These are phyloP conservation scores for Ustilago lituana DNA, from an alignment of 1,284 basidiomycete species.

Conservation along the genomic window DNA sequence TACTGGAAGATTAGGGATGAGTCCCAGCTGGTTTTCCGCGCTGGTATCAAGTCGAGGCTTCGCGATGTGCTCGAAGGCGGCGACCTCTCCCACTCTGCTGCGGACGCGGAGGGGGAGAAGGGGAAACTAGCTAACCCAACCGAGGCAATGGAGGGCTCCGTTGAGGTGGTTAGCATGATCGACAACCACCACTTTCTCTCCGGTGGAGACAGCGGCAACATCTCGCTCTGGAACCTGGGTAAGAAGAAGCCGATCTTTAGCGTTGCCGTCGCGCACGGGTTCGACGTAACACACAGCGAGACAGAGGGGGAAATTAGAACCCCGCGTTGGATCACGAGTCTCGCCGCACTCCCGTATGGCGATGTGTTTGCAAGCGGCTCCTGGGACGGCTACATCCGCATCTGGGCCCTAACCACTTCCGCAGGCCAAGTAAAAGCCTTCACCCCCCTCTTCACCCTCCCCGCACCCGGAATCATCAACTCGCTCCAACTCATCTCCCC, in stretches of 20 bases:
- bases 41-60: conserved; percentile 77
- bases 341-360: conserved; percentile 84
- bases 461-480: conserved; percentile 84
- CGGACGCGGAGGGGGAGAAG: conserved; percentile 47
- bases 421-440: conserved; percentile 76
- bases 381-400: conserved; percentile 83
- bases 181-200: conserved; percentile 92
- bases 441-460: conserved; percentile 74
- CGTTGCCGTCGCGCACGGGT: conserved; percentile 84
- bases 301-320: conserved; percentile 79
- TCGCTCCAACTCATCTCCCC: conserved; percentile 82
- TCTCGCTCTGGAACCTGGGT: conserved; percentile 89
- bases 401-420: conserved; percentile 84
- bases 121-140: not conserved
- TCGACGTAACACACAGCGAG: conserved; percentile 74
- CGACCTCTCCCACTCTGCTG: conserved; percentile 70
- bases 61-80: conserved; percentile 84
- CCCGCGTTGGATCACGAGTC: conserved; percentile 88
- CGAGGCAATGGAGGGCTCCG: conserved; percentile 79
- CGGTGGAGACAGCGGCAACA: conserved; percentile 88
- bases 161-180: conserved; percentile 92
- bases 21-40: conserved; percentile 92
- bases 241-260: conserved; percentile 97
- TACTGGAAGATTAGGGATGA: conserved; percentile 98
- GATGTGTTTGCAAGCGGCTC: conserved; percentile 92